phyloP scores from a whole-genome alignment of 495 filamentous ascomycete species.

The Daldinia decipiens region DNA sequence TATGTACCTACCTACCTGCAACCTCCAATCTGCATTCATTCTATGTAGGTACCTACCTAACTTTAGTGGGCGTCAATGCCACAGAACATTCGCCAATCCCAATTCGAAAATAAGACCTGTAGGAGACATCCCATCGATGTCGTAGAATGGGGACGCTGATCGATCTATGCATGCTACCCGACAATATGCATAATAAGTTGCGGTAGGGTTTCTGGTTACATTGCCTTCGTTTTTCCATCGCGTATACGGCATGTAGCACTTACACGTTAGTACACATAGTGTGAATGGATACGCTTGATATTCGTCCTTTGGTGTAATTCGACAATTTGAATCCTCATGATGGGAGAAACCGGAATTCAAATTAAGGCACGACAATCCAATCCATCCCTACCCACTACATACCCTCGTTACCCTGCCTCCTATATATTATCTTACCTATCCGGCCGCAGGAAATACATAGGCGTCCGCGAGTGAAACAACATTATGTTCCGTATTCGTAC shows the following conservation, averaged over 20 bases:
- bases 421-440: conserved; percentile 35
- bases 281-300: conserved; percentile 16
- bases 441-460: conserved; percentile 22
- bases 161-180: conserved; percentile 38
- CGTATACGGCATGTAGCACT: conserved; percentile 24
- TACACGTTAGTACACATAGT: background rate
- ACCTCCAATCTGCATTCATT: too few species aligned
- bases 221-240: conserved; percentile 27
- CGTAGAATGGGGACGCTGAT: conserved; percentile 29
- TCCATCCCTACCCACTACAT: conserved; percentile 38
- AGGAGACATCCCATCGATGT: conserved; percentile 14
- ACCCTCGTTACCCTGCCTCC: background rate
- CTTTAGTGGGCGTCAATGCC: conserved; percentile 1
- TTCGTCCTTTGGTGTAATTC: conserved; percentile 30
- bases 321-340: conserved; percentile 31
- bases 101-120: conserved; percentile 25
- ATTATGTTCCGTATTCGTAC: conserved; percentile 26
- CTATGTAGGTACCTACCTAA: background rate
- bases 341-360: conserved; percentile 40
- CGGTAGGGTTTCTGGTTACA: conserved; percentile 36
- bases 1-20: background rate
- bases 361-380: conserved; percentile 33
- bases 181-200: conserved; percentile 27
- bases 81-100: conserved; percentile 13
- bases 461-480: conserved; percentile 18